Evolutionary conservation across 345 rosid species (phyloP), one percentile per base, ranked within the genome.

Genomic region (Reutealis trisperma): DNA sequence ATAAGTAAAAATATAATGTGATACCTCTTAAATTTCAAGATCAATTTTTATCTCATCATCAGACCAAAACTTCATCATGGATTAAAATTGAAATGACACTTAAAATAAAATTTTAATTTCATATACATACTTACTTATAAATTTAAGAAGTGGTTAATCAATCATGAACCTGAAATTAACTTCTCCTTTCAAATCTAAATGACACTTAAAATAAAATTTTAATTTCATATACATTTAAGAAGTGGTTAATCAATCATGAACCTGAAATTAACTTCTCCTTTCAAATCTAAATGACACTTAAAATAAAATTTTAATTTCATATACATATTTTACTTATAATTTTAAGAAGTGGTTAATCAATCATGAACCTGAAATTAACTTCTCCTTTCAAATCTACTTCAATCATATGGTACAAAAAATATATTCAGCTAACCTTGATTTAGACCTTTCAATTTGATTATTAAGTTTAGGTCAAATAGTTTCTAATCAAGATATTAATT

Each of bases 381-480:
- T 34, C n/a, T 64, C 6, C 13, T 15, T 63, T 63, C 4, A 32
- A 32, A 4, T 32, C 37, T 32, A 7, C 37, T 63, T 25, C n/a
- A 64, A 64, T 64, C 13, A 64, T 12, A 64, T 64, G 10, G 2
- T 64, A 27, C 6, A 42, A 66, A 66, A 45, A 5, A 62, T 10
- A 25, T 55, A 63, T 21, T 44, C 60, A 42, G 65, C 30, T 45
- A 65, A 57, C 72, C 32, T 57, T 22, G 79, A 77, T 63, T 70
- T 15, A n/a, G 52, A 67, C 63, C 54, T 63, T 30, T 63, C 55
- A 54, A 27, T 70, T 77, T 47, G 66, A 72, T 5, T 42, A 21
- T 66, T 47, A 65, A 66, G 30, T 63, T 77, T 63, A 76, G 59
- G 71, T 18, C 41, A 57, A 41, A 14, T 59, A 18, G 1, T 30